Base-by-base conservation (phyloP, 73 alveolate genomes). In the Paramecium octaurelia region DNA sequence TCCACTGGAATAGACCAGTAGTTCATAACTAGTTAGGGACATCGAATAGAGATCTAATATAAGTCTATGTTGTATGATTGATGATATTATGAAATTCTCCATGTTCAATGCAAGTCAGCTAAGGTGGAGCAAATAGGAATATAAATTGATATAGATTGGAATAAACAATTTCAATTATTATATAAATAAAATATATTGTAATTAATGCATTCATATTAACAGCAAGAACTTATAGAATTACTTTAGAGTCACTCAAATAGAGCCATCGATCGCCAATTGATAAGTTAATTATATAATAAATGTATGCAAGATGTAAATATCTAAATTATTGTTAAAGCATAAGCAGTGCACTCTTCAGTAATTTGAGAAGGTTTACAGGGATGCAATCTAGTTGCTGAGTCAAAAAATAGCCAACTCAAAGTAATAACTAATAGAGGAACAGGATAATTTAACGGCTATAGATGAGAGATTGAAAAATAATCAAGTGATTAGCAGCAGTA, bases 401-500 rank as follows among this genome's bases (percentile, higher is more conserved):
- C 14, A 64, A 24, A 64, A 64, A 64, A 34, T 64, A 11, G 46
- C 42, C 1, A 64, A 64, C 11, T 64, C 84, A 27, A 64, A 27
- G 31, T 64, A 27, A 24, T 64, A 27, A 64, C 9, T 64, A 27
- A 2, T 23, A 24, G 84, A 64, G 12, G 84, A 64, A 24, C 8
- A 64, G 24, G 84, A 64, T 64, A 64, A 64, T 64, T 24, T 64
- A 27, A 12, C 9, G 6, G 44, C 84, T 12, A 64, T 64, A 31
- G 84, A 64, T 31, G 84, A 64, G 42, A 64, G 84, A 64, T 64
- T 64, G 50, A 64, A 64, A 64, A 64, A 64, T 64, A 64, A 23
- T 3, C 27, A 40, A 64, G 14, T 23, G 84, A 34, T 64, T 21
- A 64, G 31, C 12, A 34, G 14, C 14, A 54, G 18, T 18, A 64